Conservation (phyloP, 2,329 filamentous ascomycete species). For the Xylaria sp. region DNA sequence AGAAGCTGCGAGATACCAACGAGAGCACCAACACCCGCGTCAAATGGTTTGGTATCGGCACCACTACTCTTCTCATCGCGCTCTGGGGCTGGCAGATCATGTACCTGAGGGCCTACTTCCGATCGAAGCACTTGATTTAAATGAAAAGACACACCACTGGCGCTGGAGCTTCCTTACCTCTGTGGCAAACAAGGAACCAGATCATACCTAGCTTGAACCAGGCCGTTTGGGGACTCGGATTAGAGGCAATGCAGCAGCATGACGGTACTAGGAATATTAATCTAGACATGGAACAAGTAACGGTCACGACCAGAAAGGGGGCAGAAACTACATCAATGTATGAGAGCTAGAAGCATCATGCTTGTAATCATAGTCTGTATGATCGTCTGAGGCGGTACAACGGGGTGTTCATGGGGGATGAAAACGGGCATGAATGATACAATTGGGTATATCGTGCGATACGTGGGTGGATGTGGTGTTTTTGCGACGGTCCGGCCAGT, state of each 20-base stretch:
- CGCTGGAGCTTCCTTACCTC: neutral
- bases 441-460: conserved; percentile 32
- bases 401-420: conserved; percentile 40
- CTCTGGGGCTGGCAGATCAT: conserved; percentile 97
- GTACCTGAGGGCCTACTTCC: conserved; percentile 97
- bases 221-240: conserved; percentile 12
- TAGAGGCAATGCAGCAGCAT: neutral
- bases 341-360: conserved; percentile 41
- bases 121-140: conserved; percentile 62
- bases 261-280: conserved; percentile 2
- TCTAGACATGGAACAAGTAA: conserved; percentile 6
- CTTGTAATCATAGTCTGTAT: conserved; percentile 50
- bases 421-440: conserved; percentile 39
- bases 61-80: conserved; percentile 88
- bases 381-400: conserved; percentile 41
- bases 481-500: neutral
- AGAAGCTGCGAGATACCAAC: conserved; percentile 97
- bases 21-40: conserved; percentile 99
- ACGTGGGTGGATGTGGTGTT: conserved; percentile 1
- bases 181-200: neutral
- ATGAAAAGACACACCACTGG: neutral
- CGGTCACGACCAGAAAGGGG: conserved; percentile 16
- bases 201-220: conserved; percentile 13
- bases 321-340: conserved; percentile 36
- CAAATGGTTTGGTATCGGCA: conserved; percentile 97